Base-by-base conservation (phyloP, 495 filamentous ascomycete genomes). In the Poronia punctata region DNA sequence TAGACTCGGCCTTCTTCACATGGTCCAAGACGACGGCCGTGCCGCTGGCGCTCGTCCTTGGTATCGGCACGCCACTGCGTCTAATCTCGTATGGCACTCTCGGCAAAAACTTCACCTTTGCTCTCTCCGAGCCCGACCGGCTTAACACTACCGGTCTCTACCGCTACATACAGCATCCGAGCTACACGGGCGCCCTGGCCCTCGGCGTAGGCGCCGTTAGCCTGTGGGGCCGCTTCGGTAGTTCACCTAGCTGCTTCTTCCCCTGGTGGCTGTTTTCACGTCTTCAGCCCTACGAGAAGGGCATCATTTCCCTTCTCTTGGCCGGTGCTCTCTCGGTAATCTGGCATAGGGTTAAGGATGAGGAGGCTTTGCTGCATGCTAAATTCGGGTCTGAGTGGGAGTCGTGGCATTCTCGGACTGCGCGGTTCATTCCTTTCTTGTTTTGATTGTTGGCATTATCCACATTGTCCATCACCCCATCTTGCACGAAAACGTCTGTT, bases 61-160 rank as follows among this genome's bases (percentile, higher is more conserved):
- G 54, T 32, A 34, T 49, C 25, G 63, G 62, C 4, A 46, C 56
- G 0, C 51, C 50, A 8, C 43, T 71, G 5, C 59, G 67, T 2
- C 35, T 70, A 1, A 38, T 47, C 0, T 54, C 64, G 1, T 72
- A 65, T 27, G 42, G 51, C 0, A 31, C 55, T 1, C 61, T 75
- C 0, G 71, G 70, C 1, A 51, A 45, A 10, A 62, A 69, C 24
- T 73, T 76, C 29, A 74, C 72, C 1, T 74, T 72, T 38, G 49
- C 57, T 16, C 59, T 74, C 4, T 57, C 65, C 10, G 46, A 57
- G 25, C 72, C 72, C 15, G 62, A 64, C 33, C 40, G 47, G 3
- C 54, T 74, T 10, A 53, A 61, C 2, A 73, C 66, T 2, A 54
- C 48, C 1, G 70, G 71, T 0, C 40, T 73, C 10, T 73, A 73